Evolutionary conservation across 2,329 filamentous ascomycete species (phyloP).

Genomic region (Alternaria arbusti): DNA sequence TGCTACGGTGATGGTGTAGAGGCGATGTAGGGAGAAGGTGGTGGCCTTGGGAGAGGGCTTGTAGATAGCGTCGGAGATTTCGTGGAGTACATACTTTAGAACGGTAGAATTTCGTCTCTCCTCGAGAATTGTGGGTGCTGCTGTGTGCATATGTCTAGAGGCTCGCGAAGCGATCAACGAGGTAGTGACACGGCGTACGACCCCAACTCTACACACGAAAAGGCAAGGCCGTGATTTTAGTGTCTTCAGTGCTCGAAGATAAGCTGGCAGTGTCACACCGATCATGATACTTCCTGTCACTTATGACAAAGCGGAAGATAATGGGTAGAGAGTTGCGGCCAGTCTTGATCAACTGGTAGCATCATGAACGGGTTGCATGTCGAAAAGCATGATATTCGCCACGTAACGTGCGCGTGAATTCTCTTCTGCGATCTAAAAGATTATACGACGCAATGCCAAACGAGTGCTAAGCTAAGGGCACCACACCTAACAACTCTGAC

Average conservation of each 20-base stretch:
- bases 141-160: background rate
- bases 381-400: background rate
- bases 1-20: background rate
- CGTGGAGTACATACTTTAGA: background rate
- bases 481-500: background rate
- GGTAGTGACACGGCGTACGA: background rate
- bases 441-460: conserved; percentile 5
- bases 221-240: background rate
- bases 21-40: background rate
- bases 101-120: background rate
- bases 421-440: background rate
- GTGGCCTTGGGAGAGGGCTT: background rate
- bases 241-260: background rate
- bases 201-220: background rate
- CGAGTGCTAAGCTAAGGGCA: conserved; percentile 5
- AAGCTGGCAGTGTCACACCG: background rate
- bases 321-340: background rate
- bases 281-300: background rate
- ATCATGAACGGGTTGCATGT: background rate
- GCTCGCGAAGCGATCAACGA: background rate
- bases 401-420: background rate
- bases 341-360: background rate
- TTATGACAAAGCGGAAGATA: background rate
- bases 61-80: background rate
- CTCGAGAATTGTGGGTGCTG: background rate